These are phyloP conservation scores for Centrapalus pauciflorus DNA, from an alignment of 129 eudicot genomes.

Conservation along the genomic window DNA sequence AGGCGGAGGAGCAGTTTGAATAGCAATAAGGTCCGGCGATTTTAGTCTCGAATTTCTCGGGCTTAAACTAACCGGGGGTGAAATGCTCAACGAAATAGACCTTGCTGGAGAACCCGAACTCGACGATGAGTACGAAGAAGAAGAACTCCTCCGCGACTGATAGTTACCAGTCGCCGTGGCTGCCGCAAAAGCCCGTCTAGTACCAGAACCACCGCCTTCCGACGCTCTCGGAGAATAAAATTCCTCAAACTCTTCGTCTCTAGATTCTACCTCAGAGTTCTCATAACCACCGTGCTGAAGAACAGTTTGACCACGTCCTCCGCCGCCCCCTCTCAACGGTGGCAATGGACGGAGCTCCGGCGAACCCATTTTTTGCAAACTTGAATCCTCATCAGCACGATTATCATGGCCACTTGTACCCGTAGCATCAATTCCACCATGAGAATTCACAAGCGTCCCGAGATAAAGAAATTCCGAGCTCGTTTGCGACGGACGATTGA, in stretches of 20 bases:
- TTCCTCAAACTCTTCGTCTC: slow-evolving; percentile 46
- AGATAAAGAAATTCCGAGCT: slow-evolving; percentile 71
- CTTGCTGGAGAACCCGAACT: slow-evolving; percentile 53
- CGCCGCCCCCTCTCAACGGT: slow-evolving; percentile 37
- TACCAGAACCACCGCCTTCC: slow-evolving; percentile 33
- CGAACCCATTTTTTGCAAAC: slow-evolving; percentile 46
- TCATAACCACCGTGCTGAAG: slow-evolving; percentile 5
- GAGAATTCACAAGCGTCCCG: slow-evolving; percentile 65
- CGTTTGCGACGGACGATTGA: slow-evolving; percentile 53
- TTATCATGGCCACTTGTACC: background rate
- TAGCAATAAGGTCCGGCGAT: slow-evolving; percentile 58
- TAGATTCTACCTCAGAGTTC: slow-evolving; percentile 24
- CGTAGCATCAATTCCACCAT: slow-evolving; percentile 13
- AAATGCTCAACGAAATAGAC: slow-evolving; percentile 59
- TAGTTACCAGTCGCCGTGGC: slow-evolving; percentile 27
- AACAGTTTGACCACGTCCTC: slow-evolving; percentile 15
- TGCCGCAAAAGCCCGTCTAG: slow-evolving; percentile 36
- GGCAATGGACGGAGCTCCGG: slow-evolving; percentile 93
- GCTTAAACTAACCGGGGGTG: slow-evolving; percentile 58
- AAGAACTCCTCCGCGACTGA: slow-evolving; percentile 29
- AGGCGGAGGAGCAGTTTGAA: slow-evolving; percentile 41
- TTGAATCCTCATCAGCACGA: background rate
- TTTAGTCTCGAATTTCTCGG: slow-evolving; percentile 52
- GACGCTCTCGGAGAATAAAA: slow-evolving; percentile 69
- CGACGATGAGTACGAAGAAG: slow-evolving; percentile 49